Evolutionary conservation across 352 stramenopile genomes (phyloP).

Genomic region (Paralagenidium karlingii): DNA sequence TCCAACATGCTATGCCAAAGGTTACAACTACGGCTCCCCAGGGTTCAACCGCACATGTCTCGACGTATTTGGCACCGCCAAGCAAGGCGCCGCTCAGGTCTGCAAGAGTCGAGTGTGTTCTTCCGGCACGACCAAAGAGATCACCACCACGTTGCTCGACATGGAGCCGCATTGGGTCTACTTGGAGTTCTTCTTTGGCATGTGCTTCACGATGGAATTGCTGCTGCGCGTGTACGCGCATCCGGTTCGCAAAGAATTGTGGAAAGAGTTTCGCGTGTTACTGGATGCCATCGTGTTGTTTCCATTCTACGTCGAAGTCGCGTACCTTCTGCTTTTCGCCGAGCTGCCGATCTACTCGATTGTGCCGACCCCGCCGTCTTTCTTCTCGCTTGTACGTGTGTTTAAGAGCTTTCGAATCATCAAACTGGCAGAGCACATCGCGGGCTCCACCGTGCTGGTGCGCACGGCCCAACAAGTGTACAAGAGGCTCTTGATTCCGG

Average conservation of each 20-base stretch:
- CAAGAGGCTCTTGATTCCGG: conserved; percentile 47
- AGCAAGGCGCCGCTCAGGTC: conserved; percentile 13
- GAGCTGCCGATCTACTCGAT: conserved; percentile 39
- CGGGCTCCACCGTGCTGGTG: conserved; percentile 44
- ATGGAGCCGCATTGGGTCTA: conserved; percentile 72
- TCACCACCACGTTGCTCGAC: conserved; percentile 21
- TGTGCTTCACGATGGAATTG: conserved; percentile 42
- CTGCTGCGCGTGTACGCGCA: conserved; percentile 37
- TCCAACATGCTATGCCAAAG: no score
- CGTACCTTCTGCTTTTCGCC: conserved; percentile 12
- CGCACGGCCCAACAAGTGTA: conserved; percentile 39
- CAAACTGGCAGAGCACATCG: conserved; percentile 61
- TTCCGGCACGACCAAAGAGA: no score
- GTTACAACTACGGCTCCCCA: conserved; percentile 47
- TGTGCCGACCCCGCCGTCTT: conserved; percentile 45
- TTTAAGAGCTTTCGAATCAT: conserved; percentile 67
- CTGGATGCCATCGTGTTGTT: conserved; percentile 51
- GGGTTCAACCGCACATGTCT: no score
- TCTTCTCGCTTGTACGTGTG: conserved; percentile 49
- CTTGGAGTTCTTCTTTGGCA: conserved; percentile 52
- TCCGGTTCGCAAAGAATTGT: conserved; percentile 17
- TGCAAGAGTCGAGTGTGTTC: no score
- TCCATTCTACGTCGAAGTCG: conserved; percentile 43
- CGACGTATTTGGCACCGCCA: no score
- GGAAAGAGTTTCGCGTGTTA: conserved; percentile 41